phyloP scores from a whole-genome alignment of 2,329 filamentous ascomycete genomes.

The Stemphylium beticola region DNA sequence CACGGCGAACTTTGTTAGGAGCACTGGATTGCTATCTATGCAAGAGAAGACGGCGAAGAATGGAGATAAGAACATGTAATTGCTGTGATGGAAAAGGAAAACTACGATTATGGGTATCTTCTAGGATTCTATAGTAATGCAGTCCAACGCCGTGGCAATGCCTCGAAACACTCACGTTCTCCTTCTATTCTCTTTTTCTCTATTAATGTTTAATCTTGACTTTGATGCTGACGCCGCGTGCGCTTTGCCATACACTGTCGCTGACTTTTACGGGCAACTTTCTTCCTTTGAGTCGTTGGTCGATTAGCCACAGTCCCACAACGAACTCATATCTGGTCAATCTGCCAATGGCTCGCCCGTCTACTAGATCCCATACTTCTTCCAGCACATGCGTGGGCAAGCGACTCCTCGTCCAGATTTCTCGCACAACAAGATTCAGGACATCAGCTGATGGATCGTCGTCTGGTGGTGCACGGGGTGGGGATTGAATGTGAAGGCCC shows the following conservation, averaged over 20 bases:
- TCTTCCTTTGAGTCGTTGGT: conserved; percentile 78
- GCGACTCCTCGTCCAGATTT: conserved; percentile 76
- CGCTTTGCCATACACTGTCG: conserved; percentile 79
- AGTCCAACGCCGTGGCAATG: conserved; percentile 24
- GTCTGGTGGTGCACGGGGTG: conserved; percentile 11
- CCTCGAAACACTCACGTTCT: neutral
- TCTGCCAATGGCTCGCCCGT: conserved; percentile 60
- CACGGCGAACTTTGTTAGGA: conserved; percentile 59
- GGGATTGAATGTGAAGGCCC: conserved; percentile 55
- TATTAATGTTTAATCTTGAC: conserved; percentile 34
- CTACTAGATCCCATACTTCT: conserved; percentile 79
- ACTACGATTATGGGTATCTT: conserved; percentile 37
- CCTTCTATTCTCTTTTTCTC: neutral
- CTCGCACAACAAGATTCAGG: conserved; percentile 70
- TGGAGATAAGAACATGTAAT: neutral
- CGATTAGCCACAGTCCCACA: conserved; percentile 81
- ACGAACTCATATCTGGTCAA: conserved; percentile 76
- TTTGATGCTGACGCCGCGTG: conserved; percentile 53
- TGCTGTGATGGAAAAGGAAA: conserved; percentile 2
- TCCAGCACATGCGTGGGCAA: conserved; percentile 71
- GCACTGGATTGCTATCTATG: conserved; percentile 33
- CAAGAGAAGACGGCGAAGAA: neutral
- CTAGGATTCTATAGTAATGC: conserved; percentile 10
- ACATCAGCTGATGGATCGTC: conserved; percentile 59
- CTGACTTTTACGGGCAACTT: conserved; percentile 76